Base-by-base conservation (phyloP, 768 basidiomycete genomes). In the Leccinum arenicola region DNA sequence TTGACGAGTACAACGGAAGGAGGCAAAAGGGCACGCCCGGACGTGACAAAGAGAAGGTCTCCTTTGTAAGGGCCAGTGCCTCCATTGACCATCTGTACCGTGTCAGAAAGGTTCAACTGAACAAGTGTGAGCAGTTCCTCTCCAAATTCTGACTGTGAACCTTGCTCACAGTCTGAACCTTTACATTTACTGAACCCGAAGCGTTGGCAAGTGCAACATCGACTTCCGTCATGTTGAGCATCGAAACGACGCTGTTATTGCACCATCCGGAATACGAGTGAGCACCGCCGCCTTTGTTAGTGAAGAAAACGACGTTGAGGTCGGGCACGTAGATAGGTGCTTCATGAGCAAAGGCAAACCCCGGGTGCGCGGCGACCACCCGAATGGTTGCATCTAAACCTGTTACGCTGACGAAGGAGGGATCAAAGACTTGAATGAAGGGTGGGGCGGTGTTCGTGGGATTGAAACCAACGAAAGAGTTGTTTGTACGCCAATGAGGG, bases 261-360 rank as follows among this genome's bases (percentile, higher is more conserved):
- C 87, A 70, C 52, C 86, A 69, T 61, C 85, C 85, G 52, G 82
- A 88, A 67, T 82, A 78, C 5, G 88, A 87, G 2, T 87, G 76
- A 31, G 81, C 56, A 2, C 86, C 88, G 6, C 89, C 88, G 56
- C 82, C 84, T 60, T 85, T 89, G 71, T 85, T 87, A 6, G 82
- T 78, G 66, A 93, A 93, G 74, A 84, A 86, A 2, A 93, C 77
- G 61, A 87, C 83, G 64, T 91, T 82, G n/a, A 84, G 86, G n/a
- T 77, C 79, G 6, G 84, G 73, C 33, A 82, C 74, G 70, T 84
- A 90, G 2, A 91, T 76, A 0, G 88, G 88, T 3, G 88, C 91
- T 73, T 93, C 91, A 67, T 93, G 90, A 17, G 89, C 89, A 61
- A 90, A 84, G 3, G 86, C 86, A 69, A 85, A 86, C 4, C 78